Conservation (phyloP, 2,329 filamentous ascomycete genomes). For the Neofusicoccum ribis region DNA sequence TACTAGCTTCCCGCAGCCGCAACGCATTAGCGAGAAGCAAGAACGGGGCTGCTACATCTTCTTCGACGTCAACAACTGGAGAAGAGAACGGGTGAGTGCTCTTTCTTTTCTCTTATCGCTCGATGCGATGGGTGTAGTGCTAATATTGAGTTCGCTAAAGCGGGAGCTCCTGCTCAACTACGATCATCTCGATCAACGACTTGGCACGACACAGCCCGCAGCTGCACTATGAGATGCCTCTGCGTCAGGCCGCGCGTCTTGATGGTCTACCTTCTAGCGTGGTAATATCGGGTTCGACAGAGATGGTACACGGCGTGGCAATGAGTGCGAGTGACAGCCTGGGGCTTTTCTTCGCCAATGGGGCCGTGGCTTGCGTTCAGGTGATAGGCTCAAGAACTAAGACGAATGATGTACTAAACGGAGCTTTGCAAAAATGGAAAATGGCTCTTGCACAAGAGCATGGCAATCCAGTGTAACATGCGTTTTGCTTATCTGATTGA, state of each 20-base stretch:
- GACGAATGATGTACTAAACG: conserved; percentile 3
- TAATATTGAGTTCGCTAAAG: conserved; percentile 31
- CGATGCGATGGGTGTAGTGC: conserved; percentile 1
- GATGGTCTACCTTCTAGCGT: background rate
- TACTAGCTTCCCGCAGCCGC: conserved; percentile 44
- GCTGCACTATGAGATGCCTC: conserved; percentile 5
- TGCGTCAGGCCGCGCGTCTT: background rate
- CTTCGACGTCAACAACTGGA: conserved; percentile 56
- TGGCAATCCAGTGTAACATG: background rate
- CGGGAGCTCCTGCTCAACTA: conserved; percentile 55
- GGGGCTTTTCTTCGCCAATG: background rate
- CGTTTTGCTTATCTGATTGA: background rate
- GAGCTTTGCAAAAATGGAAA: background rate
- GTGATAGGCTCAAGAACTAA: background rate
- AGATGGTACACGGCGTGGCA: background rate
- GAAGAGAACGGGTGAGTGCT: conserved; percentile 48
- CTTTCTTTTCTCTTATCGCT: background rate
- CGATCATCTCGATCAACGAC: conserved; percentile 50
- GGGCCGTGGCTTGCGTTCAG: background rate
- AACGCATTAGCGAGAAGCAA: conserved; percentile 47
- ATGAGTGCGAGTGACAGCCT: background rate
- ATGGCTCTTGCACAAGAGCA: background rate
- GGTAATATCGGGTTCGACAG: background rate
- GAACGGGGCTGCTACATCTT: conserved; percentile 57
- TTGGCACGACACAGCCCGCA: conserved; percentile 15